Conservation (phyloP, 2,329 filamentous ascomycete genomes). For the Rosellinia necatrix region DNA sequence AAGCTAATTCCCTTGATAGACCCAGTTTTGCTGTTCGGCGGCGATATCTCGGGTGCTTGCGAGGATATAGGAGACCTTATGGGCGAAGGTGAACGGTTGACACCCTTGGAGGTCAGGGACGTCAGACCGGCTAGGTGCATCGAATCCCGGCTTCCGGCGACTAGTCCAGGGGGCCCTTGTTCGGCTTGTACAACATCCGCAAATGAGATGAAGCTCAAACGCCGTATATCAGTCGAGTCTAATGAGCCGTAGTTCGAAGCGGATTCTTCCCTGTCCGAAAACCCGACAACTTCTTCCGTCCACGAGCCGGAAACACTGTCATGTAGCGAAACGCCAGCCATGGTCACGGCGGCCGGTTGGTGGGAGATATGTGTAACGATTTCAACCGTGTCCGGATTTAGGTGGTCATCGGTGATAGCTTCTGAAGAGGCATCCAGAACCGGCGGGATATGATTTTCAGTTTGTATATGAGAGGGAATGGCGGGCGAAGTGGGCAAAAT, state of each 20-base stretch:
- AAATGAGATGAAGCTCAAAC: constrained; percentile 94
- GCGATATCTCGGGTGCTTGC: constrained; percentile 68
- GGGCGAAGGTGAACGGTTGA: constrained; percentile 77
- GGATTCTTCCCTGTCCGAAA: constrained; percentile 62
- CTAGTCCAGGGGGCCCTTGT: constrained; percentile 63
- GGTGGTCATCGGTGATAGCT: constrained; percentile 83
- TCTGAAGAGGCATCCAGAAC: constrained; percentile 90
- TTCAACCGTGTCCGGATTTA: constrained; percentile 88
- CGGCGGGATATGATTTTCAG: constrained; percentile 90
- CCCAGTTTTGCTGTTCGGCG: constrained; percentile 75
- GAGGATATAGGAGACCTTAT: constrained; percentile 79
- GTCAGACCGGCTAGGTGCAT: constrained; percentile 71
- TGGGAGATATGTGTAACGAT: constrained; percentile 88
- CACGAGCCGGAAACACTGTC: constrained; percentile 55
- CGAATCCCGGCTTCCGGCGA: constrained; percentile 66
- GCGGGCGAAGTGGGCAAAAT: constrained; percentile 75
- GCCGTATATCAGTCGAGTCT: constrained; percentile 77
- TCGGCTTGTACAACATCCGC: constrained; percentile 91
- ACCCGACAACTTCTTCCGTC: constrained; percentile 62
- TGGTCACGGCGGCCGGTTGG: constrained; percentile 74
- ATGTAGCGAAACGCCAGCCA: constrained; percentile 54
- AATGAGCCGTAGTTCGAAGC: constrained; percentile 78
- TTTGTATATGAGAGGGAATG: constrained; percentile 92
- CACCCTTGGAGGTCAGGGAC: constrained; percentile 55
- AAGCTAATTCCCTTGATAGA: constrained; percentile 76